Conservation (phyloP, 1,284 basidiomycete genomes). For the Tilletia horrida region DNA sequence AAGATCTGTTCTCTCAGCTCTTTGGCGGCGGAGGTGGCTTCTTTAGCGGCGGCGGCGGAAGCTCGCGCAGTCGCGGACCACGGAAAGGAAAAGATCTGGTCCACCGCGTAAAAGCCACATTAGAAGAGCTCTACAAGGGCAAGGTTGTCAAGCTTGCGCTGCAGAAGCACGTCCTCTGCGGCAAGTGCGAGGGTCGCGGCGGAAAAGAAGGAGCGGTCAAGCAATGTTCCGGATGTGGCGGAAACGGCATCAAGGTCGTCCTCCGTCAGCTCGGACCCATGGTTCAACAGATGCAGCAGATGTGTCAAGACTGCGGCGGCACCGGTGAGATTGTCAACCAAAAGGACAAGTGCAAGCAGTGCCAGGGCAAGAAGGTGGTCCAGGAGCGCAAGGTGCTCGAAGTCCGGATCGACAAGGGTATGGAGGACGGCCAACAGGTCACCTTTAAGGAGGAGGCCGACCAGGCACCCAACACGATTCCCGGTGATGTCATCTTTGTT, state of each 20-base stretch:
- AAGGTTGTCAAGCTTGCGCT: constrained; percentile 97
- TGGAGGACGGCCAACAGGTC: constrained; percentile 96
- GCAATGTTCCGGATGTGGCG: constrained; percentile 74
- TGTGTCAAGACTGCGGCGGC: constrained; percentile 87
- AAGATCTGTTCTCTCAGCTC: constrained; percentile 96
- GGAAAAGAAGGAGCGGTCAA: constrained; percentile 95
- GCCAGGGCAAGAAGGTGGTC: constrained; percentile 91
- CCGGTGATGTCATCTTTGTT: constrained; percentile 96
- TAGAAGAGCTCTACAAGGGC: constrained; percentile 97
- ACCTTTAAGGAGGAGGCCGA: constrained; percentile 93
- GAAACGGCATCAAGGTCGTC: constrained; percentile 86
- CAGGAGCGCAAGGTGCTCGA: constrained; percentile 97
- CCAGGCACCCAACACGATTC: constrained; percentile 82
- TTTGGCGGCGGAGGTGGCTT: constrained; percentile 71
- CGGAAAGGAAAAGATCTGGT: constrained; percentile 97
- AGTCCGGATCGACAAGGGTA: constrained; percentile 99
- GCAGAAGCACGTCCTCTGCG: constrained; percentile 90
- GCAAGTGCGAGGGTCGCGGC: constrained; percentile 89
- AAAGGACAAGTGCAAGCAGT: constrained; percentile 88
- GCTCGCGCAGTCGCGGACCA: constrained; percentile 70
- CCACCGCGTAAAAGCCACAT: constrained; percentile 89
- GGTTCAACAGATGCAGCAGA: constrained; percentile 98
- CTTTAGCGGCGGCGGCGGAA: constrained; percentile 64
- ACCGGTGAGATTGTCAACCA: constrained; percentile 88
- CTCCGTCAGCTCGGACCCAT: constrained; percentile 93